These are phyloP conservation scores for Daldinia loculata DNA, from an alignment of 495 filamentous ascomycete species.

Conservation along the genomic window DNA sequence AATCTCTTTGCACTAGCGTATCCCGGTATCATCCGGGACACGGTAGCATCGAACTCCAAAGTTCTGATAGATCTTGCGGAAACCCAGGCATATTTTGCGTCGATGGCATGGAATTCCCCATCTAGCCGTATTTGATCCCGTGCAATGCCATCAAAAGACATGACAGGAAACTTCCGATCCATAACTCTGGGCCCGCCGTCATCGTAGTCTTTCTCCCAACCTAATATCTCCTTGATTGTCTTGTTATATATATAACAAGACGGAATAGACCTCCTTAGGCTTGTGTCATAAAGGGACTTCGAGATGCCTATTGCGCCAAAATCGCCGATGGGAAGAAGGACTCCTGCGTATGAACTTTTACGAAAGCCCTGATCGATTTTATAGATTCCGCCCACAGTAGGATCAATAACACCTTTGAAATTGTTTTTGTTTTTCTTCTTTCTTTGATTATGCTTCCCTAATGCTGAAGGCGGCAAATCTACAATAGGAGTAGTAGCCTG, in stretches of 20 bases:
- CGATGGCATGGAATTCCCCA: not conserved
- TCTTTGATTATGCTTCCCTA: not conserved
- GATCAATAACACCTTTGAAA: slow-evolving; percentile 4
- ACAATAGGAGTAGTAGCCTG: not conserved
- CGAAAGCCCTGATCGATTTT: not conserved
- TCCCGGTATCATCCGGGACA: not conserved
- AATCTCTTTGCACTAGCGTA: not conserved
- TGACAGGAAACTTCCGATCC: slow-evolving; percentile 1
- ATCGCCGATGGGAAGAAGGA: slow-evolving; percentile 5
- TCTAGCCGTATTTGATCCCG: not conserved
- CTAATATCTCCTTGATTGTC: not conserved
- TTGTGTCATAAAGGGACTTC: slow-evolving; percentile 5
- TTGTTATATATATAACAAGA: slow-evolving; percentile 9
- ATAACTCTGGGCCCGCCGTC: not conserved
- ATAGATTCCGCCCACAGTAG: slow-evolving; percentile 9
- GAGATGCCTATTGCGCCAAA: slow-evolving; percentile 13
- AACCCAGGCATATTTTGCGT: slow-evolving; percentile 1
- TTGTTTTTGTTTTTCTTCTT: not conserved
- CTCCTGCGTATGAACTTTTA: not conserved
- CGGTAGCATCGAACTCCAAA: not conserved
- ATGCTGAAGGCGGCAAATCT: not conserved
- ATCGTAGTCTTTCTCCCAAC: slow-evolving; percentile 5
- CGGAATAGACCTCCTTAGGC: not conserved
- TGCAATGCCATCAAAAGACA: not conserved
- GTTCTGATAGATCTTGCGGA: not conserved